A percentile compares a stretch with the other conserved stretches of the same genome.
Evolutionary conservation across 2,329 filamentous ascomycete species (phyloP).

Genomic region (Dichotomopilus funicola): DNA sequence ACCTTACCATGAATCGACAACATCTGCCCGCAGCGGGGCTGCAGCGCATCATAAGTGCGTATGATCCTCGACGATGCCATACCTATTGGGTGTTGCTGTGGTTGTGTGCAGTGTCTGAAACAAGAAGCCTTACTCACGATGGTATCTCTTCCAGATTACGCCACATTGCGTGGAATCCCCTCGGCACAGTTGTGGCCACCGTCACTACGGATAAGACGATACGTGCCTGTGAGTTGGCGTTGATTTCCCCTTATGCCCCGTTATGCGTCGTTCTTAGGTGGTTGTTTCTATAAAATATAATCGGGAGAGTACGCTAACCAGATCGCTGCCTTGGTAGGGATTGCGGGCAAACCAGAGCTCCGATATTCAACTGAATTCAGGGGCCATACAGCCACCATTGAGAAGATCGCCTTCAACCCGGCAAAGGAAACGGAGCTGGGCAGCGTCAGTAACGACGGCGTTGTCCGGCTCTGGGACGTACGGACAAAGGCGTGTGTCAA

Average conservation of each 20-base stretch:
- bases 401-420: conserved; percentile 73
- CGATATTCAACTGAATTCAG: conserved; percentile 71
- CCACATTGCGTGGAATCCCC: conserved; percentile 82
- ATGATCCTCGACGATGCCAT: background rate
- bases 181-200: conserved; percentile 77
- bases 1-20: conserved; percentile 55
- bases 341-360: conserved; percentile 67
- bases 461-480: conserved; percentile 75
- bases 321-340: conserved; percentile 42
- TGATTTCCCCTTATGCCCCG: background rate
- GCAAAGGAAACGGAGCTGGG: conserved; percentile 70
- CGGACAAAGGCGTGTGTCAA: conserved; percentile 64
- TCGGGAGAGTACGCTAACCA: no score
- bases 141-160: conserved; percentile 50
- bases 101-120: background rate
- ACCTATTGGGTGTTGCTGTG: background rate
- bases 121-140: background rate
- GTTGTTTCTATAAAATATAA: no score
- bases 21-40: conserved; percentile 39
- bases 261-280: no score
- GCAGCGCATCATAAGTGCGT: conserved; percentile 52
- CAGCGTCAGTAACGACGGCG: conserved; percentile 66
- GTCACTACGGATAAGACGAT: conserved; percentile 64
- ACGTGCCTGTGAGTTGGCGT: conserved; percentile 57
- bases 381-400: conserved; percentile 58